Evolutionary conservation across 2,329 filamentous ascomycete species (phyloP), one percentile per base, ranked within the genome.

Genomic region (Aspergillus melleus): DNA sequence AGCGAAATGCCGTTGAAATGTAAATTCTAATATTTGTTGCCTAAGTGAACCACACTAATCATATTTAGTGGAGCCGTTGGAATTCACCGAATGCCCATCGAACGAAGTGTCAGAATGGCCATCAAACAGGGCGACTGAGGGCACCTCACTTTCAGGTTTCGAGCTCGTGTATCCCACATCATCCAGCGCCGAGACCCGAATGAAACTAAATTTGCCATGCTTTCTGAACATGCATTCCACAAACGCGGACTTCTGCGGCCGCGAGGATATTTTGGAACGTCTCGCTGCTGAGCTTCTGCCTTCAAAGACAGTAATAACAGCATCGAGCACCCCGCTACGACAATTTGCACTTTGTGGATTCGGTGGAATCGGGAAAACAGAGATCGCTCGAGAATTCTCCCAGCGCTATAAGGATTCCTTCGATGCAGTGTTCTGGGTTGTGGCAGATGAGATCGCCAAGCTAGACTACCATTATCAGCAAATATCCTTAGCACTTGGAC

Each of bases 361-460:
- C 29, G 66, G 65, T 1, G 67, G 68, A 1, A 64, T 67, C 30
- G 67, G 65, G 26, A 72, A 70, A 53, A 66, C 66, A 57, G 69
- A 76, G 66, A 66, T 72, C 49, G 70, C 72, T 12, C 61, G 57
- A 47, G 63, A 72, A 54, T 74, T 69, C 61, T 62, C 61, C 20
- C 46, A 58, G 44, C 53, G 60, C 29, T 60, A 68, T 46, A 64
- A 67, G 57, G 29, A 42, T 2, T 54, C 55, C 19, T 74, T 70
- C 59, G 72, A 74, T 57, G 70, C 68, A 9, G 63, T 74, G 30
- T 68, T 74, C 57, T 75, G 72, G 72, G 63, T 75, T 6, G 24
- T 60, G 20, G 71, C 72, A 6, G 71, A 74, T 57, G 63, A 66
- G 6, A 53, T 63, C 49, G 63, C 55, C 6, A 70, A 72, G 54